Conservation (phyloP, 441 rosid species). For the Brassica balearica region DNA sequence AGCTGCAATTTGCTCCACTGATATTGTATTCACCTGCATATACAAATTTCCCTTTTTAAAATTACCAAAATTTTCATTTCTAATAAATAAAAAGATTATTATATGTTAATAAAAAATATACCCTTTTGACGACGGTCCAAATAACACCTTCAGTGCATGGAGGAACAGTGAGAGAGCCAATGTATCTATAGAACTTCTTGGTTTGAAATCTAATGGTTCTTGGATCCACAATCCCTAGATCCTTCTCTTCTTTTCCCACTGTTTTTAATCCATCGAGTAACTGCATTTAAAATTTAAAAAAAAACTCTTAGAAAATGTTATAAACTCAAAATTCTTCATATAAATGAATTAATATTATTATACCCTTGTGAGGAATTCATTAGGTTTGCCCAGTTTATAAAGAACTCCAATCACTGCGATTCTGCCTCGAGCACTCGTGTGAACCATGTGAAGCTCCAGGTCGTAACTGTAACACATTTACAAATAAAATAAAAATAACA, state of each 20-base stretch:
- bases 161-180: conserved; percentile 56
- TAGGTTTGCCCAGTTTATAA: conserved; percentile 58
- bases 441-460: conserved; percentile 72
- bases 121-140: conserved; percentile 52
- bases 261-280: conserved; percentile 48
- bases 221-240: conserved; percentile 58
- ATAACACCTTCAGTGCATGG: too few relatives aligned
- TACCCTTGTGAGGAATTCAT: conserved; percentile 51
- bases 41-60: not conserved
- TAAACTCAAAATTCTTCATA: too few relatives aligned
- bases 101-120: conserved; percentile 1
- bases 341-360: not conserved
- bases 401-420: conserved; percentile 60
- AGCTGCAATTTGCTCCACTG: conserved; percentile 55
- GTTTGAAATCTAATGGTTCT: conserved; percentile 49
- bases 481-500: not conserved
- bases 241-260: conserved; percentile 43
- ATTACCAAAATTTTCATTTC: not conserved
- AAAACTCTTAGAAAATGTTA: not conserved
- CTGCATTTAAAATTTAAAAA: conserved; percentile 39
- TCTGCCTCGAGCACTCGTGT: conserved; percentile 39
- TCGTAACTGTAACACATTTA: conserved; percentile 42
- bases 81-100: not conserved
- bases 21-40: conserved; percentile 60
- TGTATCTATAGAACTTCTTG: conserved; percentile 62